phyloP scores from a whole-genome alignment of 768 basidiomycete species.

The Tricholoma bakamatsutake region DNA sequence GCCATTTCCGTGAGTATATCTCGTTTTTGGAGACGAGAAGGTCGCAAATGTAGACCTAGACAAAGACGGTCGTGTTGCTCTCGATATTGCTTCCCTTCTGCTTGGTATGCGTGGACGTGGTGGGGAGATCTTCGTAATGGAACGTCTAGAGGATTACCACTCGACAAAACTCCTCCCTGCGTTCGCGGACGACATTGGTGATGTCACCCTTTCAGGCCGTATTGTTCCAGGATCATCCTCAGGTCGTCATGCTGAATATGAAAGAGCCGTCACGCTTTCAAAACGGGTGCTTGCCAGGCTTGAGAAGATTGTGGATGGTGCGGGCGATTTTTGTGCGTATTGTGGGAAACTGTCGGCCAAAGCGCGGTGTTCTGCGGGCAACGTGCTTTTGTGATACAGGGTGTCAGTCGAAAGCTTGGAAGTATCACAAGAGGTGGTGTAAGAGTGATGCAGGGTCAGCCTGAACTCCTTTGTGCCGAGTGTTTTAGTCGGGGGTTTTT shows the following conservation, averaged over 20 bases:
- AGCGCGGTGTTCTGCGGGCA: slow-evolving; percentile 15
- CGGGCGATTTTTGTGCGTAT: background rate
- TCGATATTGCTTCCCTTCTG: too few species aligned
- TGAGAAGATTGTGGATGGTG: background rate
- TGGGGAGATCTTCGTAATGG: background rate
- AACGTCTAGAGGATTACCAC: background rate
- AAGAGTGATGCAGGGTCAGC: too few species aligned
- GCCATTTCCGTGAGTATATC: too few species aligned
- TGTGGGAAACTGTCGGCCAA: background rate
- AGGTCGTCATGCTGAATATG: background rate
- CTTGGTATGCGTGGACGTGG: background rate
- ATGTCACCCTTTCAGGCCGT: background rate
- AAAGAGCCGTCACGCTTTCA: background rate
- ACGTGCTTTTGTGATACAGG: slow-evolving; percentile 16
- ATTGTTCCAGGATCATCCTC: background rate
- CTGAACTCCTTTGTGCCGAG: too few species aligned
- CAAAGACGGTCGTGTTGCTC: too few species aligned
- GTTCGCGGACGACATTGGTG: background rate
- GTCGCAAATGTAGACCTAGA: too few species aligned
- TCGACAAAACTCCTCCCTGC: background rate
- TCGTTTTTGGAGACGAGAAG: too few species aligned
- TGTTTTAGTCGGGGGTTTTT: too few species aligned
- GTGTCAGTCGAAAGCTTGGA: too few species aligned
- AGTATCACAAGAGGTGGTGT: too few species aligned
- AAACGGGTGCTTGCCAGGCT: background rate